Evolutionary conservation across 1,284 basidiomycete genomes (phyloP), one percentile per base, ranked within the genome.

Genomic region (Kwoniella shivajii): DNA sequence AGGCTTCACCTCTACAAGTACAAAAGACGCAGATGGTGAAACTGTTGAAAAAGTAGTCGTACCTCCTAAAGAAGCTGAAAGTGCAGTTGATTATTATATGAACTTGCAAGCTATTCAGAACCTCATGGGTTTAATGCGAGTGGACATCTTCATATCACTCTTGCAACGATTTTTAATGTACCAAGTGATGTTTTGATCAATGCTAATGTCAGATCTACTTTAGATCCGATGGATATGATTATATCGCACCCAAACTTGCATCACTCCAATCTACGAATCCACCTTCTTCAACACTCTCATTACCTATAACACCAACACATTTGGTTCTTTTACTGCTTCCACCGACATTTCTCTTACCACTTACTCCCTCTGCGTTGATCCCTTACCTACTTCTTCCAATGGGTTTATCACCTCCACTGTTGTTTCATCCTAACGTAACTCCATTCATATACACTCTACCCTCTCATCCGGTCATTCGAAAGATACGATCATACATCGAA

Each of bases 51-150:
- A 67, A 5, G 70, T 72, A 1, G 69, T 64, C 20, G 73, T 71
- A 1, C 70, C 75, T 13, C 71, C 72, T 1, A 72, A 71, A 50
- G 70, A 74, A 50, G 71, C 72, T 1, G 75, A 77, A 57, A 72
- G 65, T 43, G 66, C 68, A 2, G 72, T 77, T 54, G 77, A 78
- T 54, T 78, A 77, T 45, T 76, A 72, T 52, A 74, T 78, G 74
- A 79, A 79, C 59, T 53, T 79, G 18, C 78, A 79, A 54, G 77
- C 76, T 2, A 78, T 79, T 48, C 78, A 79, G 65, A 79, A 79
- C 60, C 66, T 78, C 26, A 78, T 79, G 77, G 77, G 77, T 6
- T 54, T 73, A 13, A 60, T 75, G 74, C 75, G 48, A 64, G 74
- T 69, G 13, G 20, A 5, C 24, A 13, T 22, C 26, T n/a, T 29